Evolutionary conservation across 257 asterid species (phyloP), one percentile per base, ranked within the genome.

Genomic region (Capsicum pubescens): DNA sequence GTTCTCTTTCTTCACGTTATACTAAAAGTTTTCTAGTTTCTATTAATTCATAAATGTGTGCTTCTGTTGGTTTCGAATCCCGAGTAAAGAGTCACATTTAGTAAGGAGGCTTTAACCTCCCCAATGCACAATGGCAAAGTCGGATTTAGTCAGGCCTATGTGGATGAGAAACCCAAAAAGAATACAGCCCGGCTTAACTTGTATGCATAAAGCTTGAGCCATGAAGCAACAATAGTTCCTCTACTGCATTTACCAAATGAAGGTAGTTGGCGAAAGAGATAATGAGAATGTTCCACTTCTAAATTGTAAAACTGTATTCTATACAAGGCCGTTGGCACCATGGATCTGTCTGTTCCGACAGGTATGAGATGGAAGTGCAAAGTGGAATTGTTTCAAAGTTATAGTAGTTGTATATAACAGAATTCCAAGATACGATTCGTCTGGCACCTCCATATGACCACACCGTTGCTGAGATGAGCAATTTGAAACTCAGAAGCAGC

Each of bases 161-260:
- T 8, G 2, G 69, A 42, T 63, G 71, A 9, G 44, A 64, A 64
- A 5, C 71, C 15, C 0, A 0, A 64, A 64, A 10, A 26, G 32
- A 9, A 42, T 7, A 52, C 13, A 26, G 26, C 21, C 21, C 15
- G 26, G 46, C 81, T 26, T 26, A 26, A 26, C 32, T 48, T 54
- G 15, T 26, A 54, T 54, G 48, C 50, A 54, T n/a, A 54, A 21
- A 77, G 63, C 61, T 74, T 74, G 46, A 26, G 63, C 26, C 63
- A 52, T 77, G 32, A 77, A 77, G 52, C 52, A 77, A 77, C 66
- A 77, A 54, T 15, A 77, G 16, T 77, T 26, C 50, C 56, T 48
- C 19, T 72, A 50, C 44, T 74, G 82, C 82, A 77, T 77, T 54
- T 74, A 74, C 64, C 64, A 77, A 77, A 52, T 5, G 82, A 32